Conservation (phyloP, 1,139 yeast species). For the Suhomyces chickasaworum region DNA sequence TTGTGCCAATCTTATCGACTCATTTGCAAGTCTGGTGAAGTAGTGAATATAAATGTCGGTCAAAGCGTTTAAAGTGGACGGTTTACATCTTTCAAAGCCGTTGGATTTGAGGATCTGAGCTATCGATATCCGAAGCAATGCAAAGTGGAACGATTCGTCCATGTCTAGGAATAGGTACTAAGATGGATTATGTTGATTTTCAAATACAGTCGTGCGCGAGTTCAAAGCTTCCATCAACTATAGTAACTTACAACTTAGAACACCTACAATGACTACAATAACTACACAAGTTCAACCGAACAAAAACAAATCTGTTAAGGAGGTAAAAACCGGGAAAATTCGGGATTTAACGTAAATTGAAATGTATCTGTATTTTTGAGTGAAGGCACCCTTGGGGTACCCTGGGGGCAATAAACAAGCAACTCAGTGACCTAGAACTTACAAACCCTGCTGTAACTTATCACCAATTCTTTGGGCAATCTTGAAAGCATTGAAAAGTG, state of each 20-base stretch:
- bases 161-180: constrained; percentile 8
- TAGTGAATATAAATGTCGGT: constrained; percentile 28
- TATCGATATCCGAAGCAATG: constrained; percentile 27
- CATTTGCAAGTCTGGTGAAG: constrained; percentile 18
- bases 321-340: neutral
- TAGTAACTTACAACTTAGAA: too few relatives aligned
- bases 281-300: too few relatives aligned
- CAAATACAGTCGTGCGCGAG: constrained; percentile 9
- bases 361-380: neutral
- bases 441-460: constrained; percentile 77
- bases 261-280: too few relatives aligned
- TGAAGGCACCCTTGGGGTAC: constrained; percentile 3
- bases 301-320: neutral
- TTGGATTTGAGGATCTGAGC: constrained; percentile 29
- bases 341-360: neutral
- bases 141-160: constrained; percentile 29
- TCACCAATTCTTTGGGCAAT: constrained; percentile 90
- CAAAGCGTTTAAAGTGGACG: constrained; percentile 24
- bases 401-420: neutral
- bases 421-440: constrained; percentile 11
- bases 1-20: constrained; percentile 21
- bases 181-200: constrained; percentile 7
- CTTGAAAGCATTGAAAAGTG: constrained; percentile 83
- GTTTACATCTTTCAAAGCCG: constrained; percentile 32
- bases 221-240: neutral